Base-by-base conservation (phyloP, 2,329 filamentous ascomycete genomes). In the Pseudocercospora fuligena region DNA sequence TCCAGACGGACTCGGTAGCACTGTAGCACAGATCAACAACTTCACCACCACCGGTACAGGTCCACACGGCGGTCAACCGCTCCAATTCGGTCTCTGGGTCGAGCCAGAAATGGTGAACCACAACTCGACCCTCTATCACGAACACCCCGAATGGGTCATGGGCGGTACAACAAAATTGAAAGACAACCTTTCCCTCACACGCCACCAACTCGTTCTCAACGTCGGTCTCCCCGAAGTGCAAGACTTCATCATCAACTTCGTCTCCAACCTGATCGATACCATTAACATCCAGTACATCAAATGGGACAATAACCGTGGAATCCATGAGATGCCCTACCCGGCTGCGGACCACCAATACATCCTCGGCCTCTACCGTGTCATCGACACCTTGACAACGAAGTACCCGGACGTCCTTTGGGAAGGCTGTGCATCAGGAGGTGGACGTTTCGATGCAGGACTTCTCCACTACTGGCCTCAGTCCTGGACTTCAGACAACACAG, bases 21-120 rank as follows among this genome's bases (percentile, higher is more conserved):
- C 88, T 1, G 83, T 89, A 1, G 76, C 82, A 0, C 79, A 82
- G 4, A 80, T 89, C 36, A 87, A 82, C 5, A 77, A 80, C 7
- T 80, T 88, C 5, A 53, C 56, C 54, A 80, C 81, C 1, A 77
- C 79, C 5, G 79, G 88, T 2, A 79, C 81, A 2, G 82, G 83
- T 0, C 76, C 81, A 2, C 83, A 85, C 31, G 80, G 84, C 0
- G 80, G 82, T 0, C 78, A 80, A 0, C 80, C 84, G 1, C 75
- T 90, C 56, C 80, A 83, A 12, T 90, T 90, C 69, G 88, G 88
- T 16, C 81, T 90, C 3, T 90, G 88, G 88, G 82, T 90, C 1
- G 89, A 90, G 73, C 88, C 88, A 0, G 88, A 90, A 71, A 90
- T 90, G 89, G 84, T 90, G 59, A 89, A 87, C 64, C 85, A 86